Conservation (phyloP, 2,329 filamentous ascomycete genomes). For the Pseudogymnoascus destructans region DNA sequence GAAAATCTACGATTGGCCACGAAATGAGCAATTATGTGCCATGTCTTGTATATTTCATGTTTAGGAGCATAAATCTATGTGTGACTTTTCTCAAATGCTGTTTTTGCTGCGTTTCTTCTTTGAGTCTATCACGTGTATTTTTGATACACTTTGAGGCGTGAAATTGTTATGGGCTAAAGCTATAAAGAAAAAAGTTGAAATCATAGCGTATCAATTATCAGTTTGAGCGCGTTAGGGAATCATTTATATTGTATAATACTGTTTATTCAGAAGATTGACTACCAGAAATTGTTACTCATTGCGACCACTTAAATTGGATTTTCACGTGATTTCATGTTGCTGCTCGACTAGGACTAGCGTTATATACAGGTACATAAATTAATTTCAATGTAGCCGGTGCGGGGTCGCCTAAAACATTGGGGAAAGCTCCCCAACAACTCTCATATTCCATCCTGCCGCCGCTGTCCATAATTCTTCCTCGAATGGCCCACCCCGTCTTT, state of each 20-base stretch:
- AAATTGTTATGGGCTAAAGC: background rate
- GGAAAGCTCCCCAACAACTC: constrained; percentile 1
- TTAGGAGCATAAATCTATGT: background rate
- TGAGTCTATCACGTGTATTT: constrained; percentile 1
- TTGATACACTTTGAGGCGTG: background rate
- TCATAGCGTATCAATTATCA: background rate
- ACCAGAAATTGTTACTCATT: background rate
- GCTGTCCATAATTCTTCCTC: background rate
- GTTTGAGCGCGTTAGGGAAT: too few relatives aligned
- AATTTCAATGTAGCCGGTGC: background rate
- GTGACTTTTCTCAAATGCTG: background rate
- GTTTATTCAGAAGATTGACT: background rate
- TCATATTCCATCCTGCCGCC: background rate
- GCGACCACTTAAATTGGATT: too few relatives aligned
- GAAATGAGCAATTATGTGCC: background rate
- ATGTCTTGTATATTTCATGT: background rate
- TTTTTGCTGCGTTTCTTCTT: background rate
- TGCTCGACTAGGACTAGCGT: background rate
- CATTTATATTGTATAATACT: background rate
- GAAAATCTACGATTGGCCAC: background rate
- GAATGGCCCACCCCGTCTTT: background rate
- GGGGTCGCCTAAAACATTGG: constrained; percentile 3
- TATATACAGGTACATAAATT: background rate
- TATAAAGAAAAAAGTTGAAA: background rate
- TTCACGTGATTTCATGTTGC: background rate